These are phyloP conservation scores for Sordariomycetes sp. DNA, from an alignment of 2,329 filamentous ascomycete genomes.

Conservation along the genomic window DNA sequence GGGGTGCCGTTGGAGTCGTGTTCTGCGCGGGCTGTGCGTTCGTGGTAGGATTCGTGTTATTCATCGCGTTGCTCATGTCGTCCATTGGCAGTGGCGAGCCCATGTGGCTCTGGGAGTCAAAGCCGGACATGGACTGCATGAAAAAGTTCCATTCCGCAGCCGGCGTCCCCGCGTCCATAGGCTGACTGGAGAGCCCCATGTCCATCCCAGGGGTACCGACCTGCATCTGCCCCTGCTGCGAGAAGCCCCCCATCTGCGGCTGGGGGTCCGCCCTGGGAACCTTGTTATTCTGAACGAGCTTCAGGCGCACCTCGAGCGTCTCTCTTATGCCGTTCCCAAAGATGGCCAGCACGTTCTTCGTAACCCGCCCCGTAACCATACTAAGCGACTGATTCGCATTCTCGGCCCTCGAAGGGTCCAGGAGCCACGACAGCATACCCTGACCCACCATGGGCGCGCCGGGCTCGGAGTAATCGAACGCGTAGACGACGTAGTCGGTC, in stretches of 20 bases:
- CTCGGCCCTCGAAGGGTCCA: conserved; percentile 25
- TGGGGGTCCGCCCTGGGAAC: conserved; percentile 20
- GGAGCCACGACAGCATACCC: conserved; percentile 79
- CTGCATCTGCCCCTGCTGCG: conserved; percentile 10
- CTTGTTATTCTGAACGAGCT: conserved; percentile 64
- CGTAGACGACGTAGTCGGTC: conserved; percentile 92
- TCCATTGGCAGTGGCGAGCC: conserved; percentile 1
- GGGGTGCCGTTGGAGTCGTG: background rate
- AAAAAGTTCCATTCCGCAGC: conserved; percentile 68
- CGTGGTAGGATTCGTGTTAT: background rate
- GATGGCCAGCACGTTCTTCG: conserved; percentile 70
- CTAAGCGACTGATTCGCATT: conserved; percentile 27
- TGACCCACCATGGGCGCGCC: conserved; percentile 90
- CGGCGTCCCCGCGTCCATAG: conserved; percentile 26
- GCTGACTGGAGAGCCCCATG: conserved; percentile 7
- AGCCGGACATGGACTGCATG: conserved; percentile 47
- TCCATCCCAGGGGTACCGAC: conserved; percentile 5
- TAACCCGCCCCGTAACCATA: conserved; percentile 80
- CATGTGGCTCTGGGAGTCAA: conserved; percentile 27
- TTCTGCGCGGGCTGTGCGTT: background rate
- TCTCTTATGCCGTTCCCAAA: conserved; percentile 76
- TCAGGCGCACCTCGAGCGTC: conserved; percentile 85
- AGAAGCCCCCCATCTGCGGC: conserved; percentile 4
- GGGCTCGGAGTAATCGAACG: conserved; percentile 90
- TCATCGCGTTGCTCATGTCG: background rate